These are phyloP conservation scores for Oenanthe javanica DNA, from an alignment of 140 eudicot species.

Conservation along the genomic window DNA sequence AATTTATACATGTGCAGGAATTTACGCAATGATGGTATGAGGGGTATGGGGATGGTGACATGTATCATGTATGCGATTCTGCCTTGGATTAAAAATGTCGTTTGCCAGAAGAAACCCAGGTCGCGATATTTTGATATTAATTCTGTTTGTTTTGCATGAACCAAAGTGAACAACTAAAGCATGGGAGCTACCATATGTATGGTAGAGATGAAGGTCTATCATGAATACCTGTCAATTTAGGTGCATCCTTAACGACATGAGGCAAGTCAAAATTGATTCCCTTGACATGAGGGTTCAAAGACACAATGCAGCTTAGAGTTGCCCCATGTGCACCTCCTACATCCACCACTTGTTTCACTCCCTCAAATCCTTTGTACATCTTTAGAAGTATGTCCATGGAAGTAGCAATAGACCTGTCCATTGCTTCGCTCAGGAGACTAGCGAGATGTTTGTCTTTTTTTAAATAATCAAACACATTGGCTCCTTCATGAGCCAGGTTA, in stretches of 20 bases:
- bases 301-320: too few species aligned
- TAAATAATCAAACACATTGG: constrained; percentile 20
- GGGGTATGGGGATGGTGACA: neutral
- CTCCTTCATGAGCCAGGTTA: constrained; percentile 22
- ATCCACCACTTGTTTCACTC: constrained; percentile 5
- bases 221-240: constrained; percentile 23
- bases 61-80: neutral
- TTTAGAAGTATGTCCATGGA: constrained; percentile 18
- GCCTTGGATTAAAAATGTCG: neutral
- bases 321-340: neutral
- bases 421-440: constrained; percentile 16
- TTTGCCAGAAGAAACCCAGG: too few species aligned
- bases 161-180: too few species aligned
- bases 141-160: too few species aligned
- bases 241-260: constrained; percentile 26
- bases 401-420: constrained; percentile 6
- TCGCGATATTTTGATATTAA: too few species aligned
- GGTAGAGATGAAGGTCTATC: too few species aligned
- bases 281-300: too few species aligned
- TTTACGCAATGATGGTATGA: neutral
- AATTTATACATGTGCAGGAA: neutral
- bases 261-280: too few species aligned
- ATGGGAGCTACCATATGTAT: too few species aligned
- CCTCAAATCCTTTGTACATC: constrained; percentile 11
- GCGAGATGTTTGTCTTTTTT: constrained; percentile 16